Evolutionary conservation across 192 early-diverging fungal genomes (phyloP).

Genomic region (Geosiphon pyriformis): DNA sequence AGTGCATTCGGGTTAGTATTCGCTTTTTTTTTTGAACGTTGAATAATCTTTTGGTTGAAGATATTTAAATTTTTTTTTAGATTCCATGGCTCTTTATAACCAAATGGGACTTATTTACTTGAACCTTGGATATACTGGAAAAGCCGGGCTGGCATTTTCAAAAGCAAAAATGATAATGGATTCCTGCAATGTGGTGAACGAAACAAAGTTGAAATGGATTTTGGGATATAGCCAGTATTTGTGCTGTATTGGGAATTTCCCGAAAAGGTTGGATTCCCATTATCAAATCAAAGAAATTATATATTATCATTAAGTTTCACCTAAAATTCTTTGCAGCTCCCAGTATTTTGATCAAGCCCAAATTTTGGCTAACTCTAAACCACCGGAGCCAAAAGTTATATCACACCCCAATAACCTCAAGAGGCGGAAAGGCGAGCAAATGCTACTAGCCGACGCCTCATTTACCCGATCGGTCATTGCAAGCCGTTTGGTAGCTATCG

Average conservation of each 20-base stretch:
- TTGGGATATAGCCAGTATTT: conserved; percentile 58
- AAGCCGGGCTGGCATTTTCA: conserved; percentile 53
- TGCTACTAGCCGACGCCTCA: conserved; percentile 33
- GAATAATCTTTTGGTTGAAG: not conserved
- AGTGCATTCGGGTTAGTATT: conserved; percentile 30
- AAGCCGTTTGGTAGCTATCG: conserved; percentile 3
- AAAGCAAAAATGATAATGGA: conserved; percentile 41
- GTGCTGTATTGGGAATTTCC: conserved; percentile 48
- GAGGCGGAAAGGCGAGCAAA: conserved; percentile 21
- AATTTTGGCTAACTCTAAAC: not conserved
- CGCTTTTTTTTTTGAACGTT: not conserved
- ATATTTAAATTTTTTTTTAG: conserved; percentile 26
- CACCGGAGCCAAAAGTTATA: not conserved
- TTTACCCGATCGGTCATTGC: conserved; percentile 37
- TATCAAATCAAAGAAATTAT: conserved; percentile 20
- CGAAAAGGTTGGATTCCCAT: conserved; percentile 41
- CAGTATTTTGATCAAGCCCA: conserved; percentile 3
- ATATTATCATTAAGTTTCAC: not conserved
- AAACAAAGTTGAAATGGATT: conserved; percentile 38
- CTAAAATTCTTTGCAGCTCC: conserved; percentile 6
- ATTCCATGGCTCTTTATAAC: conserved; percentile 39
- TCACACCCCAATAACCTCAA: not conserved
- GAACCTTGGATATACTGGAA: conserved; percentile 68
- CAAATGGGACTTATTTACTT: conserved; percentile 54
- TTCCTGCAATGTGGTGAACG: not conserved